These are phyloP conservation scores for Umbelopsis sp. DNA, from an alignment of 371 early-diverging fungal species.

Conservation along the genomic window DNA sequence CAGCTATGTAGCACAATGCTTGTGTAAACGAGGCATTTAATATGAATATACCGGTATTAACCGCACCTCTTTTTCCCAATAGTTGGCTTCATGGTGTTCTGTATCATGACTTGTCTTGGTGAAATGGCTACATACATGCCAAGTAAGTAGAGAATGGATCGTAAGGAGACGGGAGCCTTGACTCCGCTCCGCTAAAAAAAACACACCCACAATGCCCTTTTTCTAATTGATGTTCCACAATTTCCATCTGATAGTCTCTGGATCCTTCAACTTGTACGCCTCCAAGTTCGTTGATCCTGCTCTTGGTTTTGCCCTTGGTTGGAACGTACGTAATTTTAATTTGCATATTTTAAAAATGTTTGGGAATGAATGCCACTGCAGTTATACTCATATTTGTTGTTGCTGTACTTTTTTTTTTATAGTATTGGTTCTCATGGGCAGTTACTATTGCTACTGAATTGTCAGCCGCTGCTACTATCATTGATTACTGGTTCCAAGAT, in stretches of 20 bases:
- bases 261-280: constrained; percentile 86
- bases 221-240: not conserved
- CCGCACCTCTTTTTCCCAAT: constrained; percentile 18
- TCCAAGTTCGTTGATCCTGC: constrained; percentile 83
- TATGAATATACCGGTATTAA: not conserved
- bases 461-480: constrained; percentile 73
- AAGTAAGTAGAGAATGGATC: constrained; percentile 20
- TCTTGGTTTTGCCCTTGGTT: constrained; percentile 82
- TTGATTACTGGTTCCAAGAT: constrained; percentile 65
- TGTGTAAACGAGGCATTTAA: not conserved
- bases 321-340: constrained; percentile 61
- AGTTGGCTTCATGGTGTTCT: constrained; percentile 78
- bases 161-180: not conserved
- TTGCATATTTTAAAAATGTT: constrained; percentile 22
- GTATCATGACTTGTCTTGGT: constrained; percentile 76
- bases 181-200: no score
- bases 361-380: not conserved
- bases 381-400: not conserved
- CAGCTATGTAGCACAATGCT: not conserved
- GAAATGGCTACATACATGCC: constrained; percentile 87
- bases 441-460: constrained; percentile 66
- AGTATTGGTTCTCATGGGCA: constrained; percentile 53
- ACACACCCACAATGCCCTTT: not conserved
- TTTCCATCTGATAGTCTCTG: constrained; percentile 54
- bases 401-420: constrained; percentile 13